Conservation (phyloP, 192 early-diverging fungal species). For the Cetraspora pellucida region DNA sequence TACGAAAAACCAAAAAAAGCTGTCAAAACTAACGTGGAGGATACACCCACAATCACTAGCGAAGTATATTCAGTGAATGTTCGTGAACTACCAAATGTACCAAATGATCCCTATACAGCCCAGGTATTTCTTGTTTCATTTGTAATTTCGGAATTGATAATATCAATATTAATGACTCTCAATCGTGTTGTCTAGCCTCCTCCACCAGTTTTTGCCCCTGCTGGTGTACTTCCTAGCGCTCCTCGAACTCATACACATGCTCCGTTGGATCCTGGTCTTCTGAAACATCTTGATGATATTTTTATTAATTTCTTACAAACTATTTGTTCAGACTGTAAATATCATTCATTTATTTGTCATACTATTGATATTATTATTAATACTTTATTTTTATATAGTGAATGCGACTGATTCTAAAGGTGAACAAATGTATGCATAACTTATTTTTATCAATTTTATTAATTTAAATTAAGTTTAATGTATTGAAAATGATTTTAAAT, state of each 20-base stretch:
- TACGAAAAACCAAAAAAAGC: constrained; percentile 28
- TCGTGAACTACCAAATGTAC: not conserved
- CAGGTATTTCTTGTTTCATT: not conserved
- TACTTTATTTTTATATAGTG: constrained; percentile 42
- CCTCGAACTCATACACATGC: constrained; percentile 49
- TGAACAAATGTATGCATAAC: constrained; percentile 63
- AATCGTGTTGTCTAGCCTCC: not conserved
- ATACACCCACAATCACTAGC: constrained; percentile 30
- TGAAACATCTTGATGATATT: constrained; percentile 60
- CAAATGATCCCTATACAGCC: not conserved
- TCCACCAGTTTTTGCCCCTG: not conserved
- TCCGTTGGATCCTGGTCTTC: constrained; percentile 49
- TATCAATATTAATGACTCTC: not conserved
- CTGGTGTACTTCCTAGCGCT: constrained; percentile 7
- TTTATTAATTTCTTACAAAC: constrained; percentile 69
- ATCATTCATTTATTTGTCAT: not conserved
- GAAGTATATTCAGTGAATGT: constrained; percentile 32
- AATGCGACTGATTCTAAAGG: constrained; percentile 66
- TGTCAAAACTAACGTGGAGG: constrained; percentile 25
- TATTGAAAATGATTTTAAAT: too few species aligned
- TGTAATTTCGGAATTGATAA: not conserved
- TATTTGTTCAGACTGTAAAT: constrained; percentile 69
- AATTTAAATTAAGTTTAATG: too few species aligned
- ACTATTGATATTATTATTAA: too few species aligned
- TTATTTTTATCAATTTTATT: too few species aligned